A percentile compares a stretch with the other conserved stretches of the same genome.
phyloP scores from a whole-genome alignment of 1,139 yeast species.

The Saccharomycopsis hybrid region DNA sequence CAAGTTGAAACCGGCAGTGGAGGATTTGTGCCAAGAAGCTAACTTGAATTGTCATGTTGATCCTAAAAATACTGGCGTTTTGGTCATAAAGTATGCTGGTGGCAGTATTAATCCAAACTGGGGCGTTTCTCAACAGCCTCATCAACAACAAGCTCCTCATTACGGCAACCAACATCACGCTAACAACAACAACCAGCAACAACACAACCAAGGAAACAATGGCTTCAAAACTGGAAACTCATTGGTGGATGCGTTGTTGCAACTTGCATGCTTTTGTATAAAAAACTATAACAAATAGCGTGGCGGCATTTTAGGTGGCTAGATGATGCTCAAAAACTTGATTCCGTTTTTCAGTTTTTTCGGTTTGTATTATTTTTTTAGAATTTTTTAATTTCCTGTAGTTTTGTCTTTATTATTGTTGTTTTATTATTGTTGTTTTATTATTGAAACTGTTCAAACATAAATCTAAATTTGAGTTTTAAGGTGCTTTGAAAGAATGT shows the following conservation, averaged over 20 bases:
- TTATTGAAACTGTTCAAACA: too few relatives aligned
- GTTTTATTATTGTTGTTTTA: too few relatives aligned
- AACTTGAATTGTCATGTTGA: slow-evolving; percentile 57
- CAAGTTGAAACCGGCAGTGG: slow-evolving; percentile 85
- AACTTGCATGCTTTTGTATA: slow-evolving; percentile 27
- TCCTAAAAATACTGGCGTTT: slow-evolving; percentile 70
- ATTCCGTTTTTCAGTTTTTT: too few relatives aligned
- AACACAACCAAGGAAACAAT: slow-evolving; percentile 27
- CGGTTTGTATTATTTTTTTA: too few relatives aligned
- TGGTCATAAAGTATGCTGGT: slow-evolving; percentile 47
- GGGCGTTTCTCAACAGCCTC: slow-evolving; percentile 25
- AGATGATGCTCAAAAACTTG: too few relatives aligned
- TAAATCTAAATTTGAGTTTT: too few relatives aligned
- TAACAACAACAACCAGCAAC: slow-evolving; percentile 33
- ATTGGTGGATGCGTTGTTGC: slow-evolving; percentile 22
- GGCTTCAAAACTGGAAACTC: slow-evolving; percentile 23
- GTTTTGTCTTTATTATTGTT: too few relatives aligned
- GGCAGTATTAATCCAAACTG: slow-evolving; percentile 18
- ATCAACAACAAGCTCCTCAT: slow-evolving; percentile 23
- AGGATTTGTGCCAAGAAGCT: slow-evolving; percentile 63
- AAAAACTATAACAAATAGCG: slow-evolving; percentile 21
- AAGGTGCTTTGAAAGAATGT: too few relatives aligned
- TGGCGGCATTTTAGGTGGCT: too few relatives aligned
- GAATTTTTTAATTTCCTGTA: too few relatives aligned
- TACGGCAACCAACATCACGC: slow-evolving; percentile 28